phyloP scores from a whole-genome alignment of 805 yeast species.

The Metschnikowia gruessii region DNA sequence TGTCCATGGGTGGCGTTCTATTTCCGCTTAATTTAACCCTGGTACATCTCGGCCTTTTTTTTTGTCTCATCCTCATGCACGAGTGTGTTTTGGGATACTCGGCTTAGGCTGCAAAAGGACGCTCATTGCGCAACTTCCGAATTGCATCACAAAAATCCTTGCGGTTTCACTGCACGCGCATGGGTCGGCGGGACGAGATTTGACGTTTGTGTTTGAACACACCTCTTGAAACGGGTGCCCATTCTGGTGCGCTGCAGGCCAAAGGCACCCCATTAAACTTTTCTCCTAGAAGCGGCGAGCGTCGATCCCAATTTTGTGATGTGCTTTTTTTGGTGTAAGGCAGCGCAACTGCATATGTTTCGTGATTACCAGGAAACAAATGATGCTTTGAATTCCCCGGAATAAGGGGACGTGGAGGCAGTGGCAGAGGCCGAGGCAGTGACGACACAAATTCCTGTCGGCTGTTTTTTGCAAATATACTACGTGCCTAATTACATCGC shows the following conservation, averaged over 20 bases:
- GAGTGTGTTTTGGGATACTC: not conserved
- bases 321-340: not conserved
- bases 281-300: not conserved
- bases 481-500: not conserved
- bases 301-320: not conserved
- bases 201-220: not conserved
- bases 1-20: no score
- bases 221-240: not conserved
- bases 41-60: not conserved
- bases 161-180: not conserved
- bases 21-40: not conserved
- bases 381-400: not conserved
- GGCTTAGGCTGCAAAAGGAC: not conserved
- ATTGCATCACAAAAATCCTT: not conserved
- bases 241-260: not conserved
- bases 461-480: no score
- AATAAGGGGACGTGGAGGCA: no score
- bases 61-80: not conserved
- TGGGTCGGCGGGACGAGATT: not conserved
- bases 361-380: not conserved
- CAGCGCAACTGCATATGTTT: not conserved
- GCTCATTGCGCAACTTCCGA: not conserved
- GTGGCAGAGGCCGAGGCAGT: no score
- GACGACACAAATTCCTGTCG: no score
- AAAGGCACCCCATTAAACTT: not conserved